A percentile compares a stretch with the other conserved stretches of the same genome.
phyloP scores from a whole-genome alignment of 2,329 filamentous ascomycete genomes.

The Trichoderma endophyticum region DNA sequence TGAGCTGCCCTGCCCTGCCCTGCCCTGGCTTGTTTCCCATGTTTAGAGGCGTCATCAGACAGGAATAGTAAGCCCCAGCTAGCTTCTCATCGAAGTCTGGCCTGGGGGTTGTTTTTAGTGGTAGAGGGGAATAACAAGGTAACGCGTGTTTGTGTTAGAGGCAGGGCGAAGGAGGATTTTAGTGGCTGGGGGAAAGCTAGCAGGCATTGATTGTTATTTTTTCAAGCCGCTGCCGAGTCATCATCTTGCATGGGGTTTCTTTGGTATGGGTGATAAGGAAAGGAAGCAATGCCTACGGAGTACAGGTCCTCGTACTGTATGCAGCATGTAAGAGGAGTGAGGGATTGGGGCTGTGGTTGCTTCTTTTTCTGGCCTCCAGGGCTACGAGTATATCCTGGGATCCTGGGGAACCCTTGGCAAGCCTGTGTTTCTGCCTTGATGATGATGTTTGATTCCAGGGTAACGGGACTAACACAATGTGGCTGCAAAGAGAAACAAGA shows the following conservation, averaged over 20 bases:
- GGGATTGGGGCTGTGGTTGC: not conserved
- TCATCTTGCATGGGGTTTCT: not conserved
- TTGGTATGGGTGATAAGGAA: not conserved
- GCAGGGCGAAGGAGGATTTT: conserved; percentile 10
- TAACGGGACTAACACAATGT: not conserved
- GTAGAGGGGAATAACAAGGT: not conserved
- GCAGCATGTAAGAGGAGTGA: not conserved
- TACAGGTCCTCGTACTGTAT: not conserved
- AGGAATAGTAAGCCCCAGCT: not conserved
- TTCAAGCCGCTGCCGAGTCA: not conserved
- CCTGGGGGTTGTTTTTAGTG: not conserved
- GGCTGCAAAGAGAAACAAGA: not conserved
- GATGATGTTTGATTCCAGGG: not conserved
- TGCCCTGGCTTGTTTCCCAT: not conserved
- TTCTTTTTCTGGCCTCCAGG: not conserved
- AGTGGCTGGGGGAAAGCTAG: conserved; percentile 3
- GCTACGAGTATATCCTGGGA: not conserved
- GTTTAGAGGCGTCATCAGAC: not conserved
- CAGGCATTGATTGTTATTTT: not conserved
- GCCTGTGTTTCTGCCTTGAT: not conserved
- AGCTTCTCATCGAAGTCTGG: not conserved
- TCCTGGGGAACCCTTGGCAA: not conserved
- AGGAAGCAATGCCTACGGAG: not conserved
- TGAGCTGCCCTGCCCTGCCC: not conserved
- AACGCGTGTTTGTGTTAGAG: not conserved